Conservation (phyloP, 495 filamentous ascomycete species). For the Aspergillus olivimuriae region DNA sequence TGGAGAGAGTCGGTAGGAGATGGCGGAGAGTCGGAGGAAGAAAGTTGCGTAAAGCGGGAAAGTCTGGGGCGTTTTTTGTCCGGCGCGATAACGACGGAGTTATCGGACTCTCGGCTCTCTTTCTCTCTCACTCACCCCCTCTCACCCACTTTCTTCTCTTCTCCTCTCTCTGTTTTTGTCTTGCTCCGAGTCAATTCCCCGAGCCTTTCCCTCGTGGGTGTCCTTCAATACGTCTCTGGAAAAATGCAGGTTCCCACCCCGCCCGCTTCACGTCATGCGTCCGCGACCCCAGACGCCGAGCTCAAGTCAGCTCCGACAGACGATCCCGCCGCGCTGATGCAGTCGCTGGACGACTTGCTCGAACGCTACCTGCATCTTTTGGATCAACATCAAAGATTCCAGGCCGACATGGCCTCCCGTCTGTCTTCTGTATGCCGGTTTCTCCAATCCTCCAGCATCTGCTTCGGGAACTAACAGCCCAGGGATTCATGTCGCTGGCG, state of each 20-base stretch:
- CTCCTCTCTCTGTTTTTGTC: slow-evolving; percentile 6
- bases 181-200: neutral
- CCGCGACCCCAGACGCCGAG: slow-evolving; percentile 21
- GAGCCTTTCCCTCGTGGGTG: slow-evolving; percentile 15
- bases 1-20: slow-evolving; percentile 1
- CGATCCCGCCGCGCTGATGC: slow-evolving; percentile 18
- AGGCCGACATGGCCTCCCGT: slow-evolving; percentile 43
- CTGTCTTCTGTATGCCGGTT: slow-evolving; percentile 49
- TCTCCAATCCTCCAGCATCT: neutral
- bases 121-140: no score
- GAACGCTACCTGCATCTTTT: slow-evolving; percentile 64
- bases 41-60: slow-evolving; percentile 22
- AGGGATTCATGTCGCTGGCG: slow-evolving; percentile 53
- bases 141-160: no score
- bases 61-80: slow-evolving; percentile 28
- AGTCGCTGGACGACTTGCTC: slow-evolving; percentile 56
- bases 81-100: slow-evolving; percentile 31
- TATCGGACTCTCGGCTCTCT: slow-evolving; percentile 25
- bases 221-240: no score
- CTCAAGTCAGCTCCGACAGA: slow-evolving; percentile 14
- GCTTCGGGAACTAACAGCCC: neutral
- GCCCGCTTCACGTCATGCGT: slow-evolving; percentile 28
- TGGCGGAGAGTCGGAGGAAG: slow-evolving; percentile 1
- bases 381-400: slow-evolving; percentile 60
- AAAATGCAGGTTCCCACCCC: slow-evolving; percentile 35